Base-by-base conservation (phyloP, 768 basidiomycete genomes). In the Scleroderma bovista region DNA sequence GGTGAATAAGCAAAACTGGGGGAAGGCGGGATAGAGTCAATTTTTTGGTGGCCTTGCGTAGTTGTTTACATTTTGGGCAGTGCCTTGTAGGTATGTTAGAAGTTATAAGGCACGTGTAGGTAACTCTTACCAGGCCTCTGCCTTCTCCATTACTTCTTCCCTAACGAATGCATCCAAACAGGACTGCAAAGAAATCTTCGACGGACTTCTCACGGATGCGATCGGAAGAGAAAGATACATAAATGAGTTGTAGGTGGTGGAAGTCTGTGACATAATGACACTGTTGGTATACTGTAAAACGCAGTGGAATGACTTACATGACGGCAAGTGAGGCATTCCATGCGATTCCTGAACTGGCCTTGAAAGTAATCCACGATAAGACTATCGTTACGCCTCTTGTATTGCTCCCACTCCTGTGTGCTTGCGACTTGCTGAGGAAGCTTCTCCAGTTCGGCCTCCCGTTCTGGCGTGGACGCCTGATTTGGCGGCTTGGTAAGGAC, bases 351-450 rank as follows among this genome's bases (percentile, higher is more conserved):
- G 67, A 96, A 97, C 67, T 98, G 96, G 11, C 95, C 95, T 69
- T 98, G 95, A 74, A 99, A 97, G 62, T 86, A 89, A 68, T 97
- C 94, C 24, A 98, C 96, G 47, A 99, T 86, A 47, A 98, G 69
- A 59, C 88, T 92, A 64, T 99, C 92, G 62, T 97, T 93, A 49
- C 90, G 78, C 72, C 81, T 81, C 64, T 81, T 81, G 76, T 96
- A 98, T 34, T 86, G 78, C 53, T 81, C 75, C 95, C 95, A 99
- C 69, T 97, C 95, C 60, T 88, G 81, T 57, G 91, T 88, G 63
- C 89, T 87, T 17, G 93, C 93, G 55, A 96, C 77, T 62, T 93
- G 89, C 7, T 83, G 78, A 8, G 94, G 86, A 17, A 97, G 70
- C 45, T 81, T 77, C 67, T 99, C 94, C 20, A 98, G 77, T 59